A percentile compares a stretch with the other conserved stretches of the same genome.
phyloP scores from a whole-genome alignment of 257 asterid genomes.

The Coffea eugenioides region DNA sequence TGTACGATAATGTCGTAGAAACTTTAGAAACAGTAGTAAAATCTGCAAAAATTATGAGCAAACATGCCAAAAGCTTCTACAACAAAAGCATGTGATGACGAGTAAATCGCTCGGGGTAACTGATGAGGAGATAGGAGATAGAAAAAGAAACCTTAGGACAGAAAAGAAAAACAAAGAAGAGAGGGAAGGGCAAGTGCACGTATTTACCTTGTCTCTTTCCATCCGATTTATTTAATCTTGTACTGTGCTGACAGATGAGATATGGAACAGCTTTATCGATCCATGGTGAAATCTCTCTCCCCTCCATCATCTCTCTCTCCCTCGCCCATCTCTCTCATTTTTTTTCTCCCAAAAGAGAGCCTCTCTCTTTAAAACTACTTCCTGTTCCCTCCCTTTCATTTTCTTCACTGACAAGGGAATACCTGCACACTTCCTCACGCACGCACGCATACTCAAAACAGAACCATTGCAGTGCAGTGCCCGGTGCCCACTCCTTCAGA shows the following conservation, averaged over 20 bases:
- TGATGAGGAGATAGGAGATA: background rate
- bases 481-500: constrained; percentile 22
- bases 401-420: constrained; percentile 79
- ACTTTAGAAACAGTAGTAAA: background rate
- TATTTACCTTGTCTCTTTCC: constrained; percentile 65
- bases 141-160: background rate
- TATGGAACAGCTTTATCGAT: constrained; percentile 83
- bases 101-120: constrained; percentile 2
- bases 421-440: constrained; percentile 84
- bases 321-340: constrained; percentile 23
- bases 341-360: constrained; percentile 14
- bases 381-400: constrained; percentile 58
- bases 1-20: background rate
- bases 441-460: constrained; percentile 87
- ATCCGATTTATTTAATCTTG: constrained; percentile 56
- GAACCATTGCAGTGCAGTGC: constrained; percentile 6
- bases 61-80: background rate
- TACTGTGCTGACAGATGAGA: constrained; percentile 62
- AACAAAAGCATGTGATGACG: constrained; percentile 8
- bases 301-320: background rate
- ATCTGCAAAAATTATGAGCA: background rate
- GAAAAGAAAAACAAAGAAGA: background rate
- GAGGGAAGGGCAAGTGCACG: constrained; percentile 19
- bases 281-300: constrained; percentile 39
- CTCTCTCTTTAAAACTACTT: constrained; percentile 46